These are phyloP conservation scores for Fraxinus pennsylvanica DNA, from an alignment of 257 asterid species.

Conservation along the genomic window DNA sequence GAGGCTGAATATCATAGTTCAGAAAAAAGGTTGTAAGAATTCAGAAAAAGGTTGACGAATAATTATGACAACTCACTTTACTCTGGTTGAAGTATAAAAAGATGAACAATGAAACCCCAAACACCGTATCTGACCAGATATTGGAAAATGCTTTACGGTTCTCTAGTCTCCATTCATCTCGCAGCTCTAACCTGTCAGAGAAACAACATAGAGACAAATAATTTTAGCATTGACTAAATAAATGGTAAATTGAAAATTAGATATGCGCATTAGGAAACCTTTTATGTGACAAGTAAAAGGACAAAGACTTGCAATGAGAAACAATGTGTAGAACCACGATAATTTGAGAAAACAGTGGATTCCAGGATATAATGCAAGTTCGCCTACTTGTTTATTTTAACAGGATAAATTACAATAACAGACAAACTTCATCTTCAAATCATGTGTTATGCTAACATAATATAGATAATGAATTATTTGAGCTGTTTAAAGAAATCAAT, in stretches of 20 bases:
- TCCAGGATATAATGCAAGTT: not conserved
- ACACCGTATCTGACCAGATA: constrained; percentile 89
- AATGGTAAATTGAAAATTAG: not conserved
- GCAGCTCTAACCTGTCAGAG: constrained; percentile 72
- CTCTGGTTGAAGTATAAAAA: constrained; percentile 73
- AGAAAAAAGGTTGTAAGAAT: constrained; percentile 14
- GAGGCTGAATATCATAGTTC: constrained; percentile 5
- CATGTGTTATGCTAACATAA: not conserved
- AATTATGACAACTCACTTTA: constrained; percentile 62
- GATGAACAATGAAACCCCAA: constrained; percentile 79
- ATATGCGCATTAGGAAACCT: constrained; percentile 4
- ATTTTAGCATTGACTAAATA: not conserved
- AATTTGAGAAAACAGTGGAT: constrained; percentile 4
- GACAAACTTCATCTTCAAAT: too few species aligned
- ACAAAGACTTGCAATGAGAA: constrained; percentile 8
- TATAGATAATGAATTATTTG: not conserved
- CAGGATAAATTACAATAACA: not conserved
- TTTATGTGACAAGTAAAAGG: not conserved
- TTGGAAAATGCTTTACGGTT: constrained; percentile 92
- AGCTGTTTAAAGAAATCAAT: not conserved
- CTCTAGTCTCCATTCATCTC: constrained; percentile 84
- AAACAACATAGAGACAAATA: constrained; percentile 15
- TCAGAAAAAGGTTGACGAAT: constrained; percentile 15
- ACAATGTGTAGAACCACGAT: not conserved
- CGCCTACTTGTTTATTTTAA: not conserved